These are phyloP conservation scores for Nemania diffusa DNA, from an alignment of 2,329 filamentous ascomycete species.

Conservation along the genomic window DNA sequence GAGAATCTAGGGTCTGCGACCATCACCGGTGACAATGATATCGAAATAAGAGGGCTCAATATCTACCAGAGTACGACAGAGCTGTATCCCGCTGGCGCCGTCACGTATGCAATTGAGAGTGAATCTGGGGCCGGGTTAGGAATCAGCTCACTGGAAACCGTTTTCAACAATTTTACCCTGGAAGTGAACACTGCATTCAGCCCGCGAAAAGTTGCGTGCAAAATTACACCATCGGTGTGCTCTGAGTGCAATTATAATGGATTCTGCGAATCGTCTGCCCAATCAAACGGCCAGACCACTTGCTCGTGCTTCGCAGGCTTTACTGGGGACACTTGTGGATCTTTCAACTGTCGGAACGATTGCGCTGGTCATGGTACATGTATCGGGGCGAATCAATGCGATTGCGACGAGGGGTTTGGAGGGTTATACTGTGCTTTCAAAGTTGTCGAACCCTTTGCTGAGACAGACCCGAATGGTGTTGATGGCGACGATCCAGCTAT, in stretches of 20 bases:
- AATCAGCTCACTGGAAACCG: conserved; percentile 51
- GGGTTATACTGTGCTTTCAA: conserved; percentile 59
- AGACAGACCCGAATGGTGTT: conserved; percentile 57
- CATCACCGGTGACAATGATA: conserved; percentile 53
- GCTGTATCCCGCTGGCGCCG: conserved; percentile 52
- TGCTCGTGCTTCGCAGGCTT: conserved; percentile 59
- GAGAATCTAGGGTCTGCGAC: conserved; percentile 51
- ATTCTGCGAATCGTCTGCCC: conserved; percentile 47
- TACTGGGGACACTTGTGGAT: conserved; percentile 49
- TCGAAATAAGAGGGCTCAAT: conserved; percentile 56
- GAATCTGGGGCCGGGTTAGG: conserved; percentile 54
- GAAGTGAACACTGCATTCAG: conserved; percentile 53
- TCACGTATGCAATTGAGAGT: conserved; percentile 56
- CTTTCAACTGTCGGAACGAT: conserved; percentile 53
- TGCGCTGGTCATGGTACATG: conserved; percentile 57
- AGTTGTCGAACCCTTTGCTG: conserved; percentile 53
- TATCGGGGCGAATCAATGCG: conserved; percentile 55
- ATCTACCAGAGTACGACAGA: conserved; percentile 53
- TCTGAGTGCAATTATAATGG: conserved; percentile 52
- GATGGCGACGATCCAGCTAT: conserved; percentile 62
- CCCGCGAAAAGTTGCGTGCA: conserved; percentile 47
- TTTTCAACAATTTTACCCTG: conserved; percentile 50
- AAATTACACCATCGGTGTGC: conserved; percentile 47
- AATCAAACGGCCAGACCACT: conserved; percentile 14
- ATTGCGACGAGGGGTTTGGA: conserved; percentile 56